Percentiles rank a stretch among this genome's conserved stretches.
phyloP scores from a whole-genome alignment of 2,329 filamentous ascomycete species.

The Sporothrix variecibatus region DNA sequence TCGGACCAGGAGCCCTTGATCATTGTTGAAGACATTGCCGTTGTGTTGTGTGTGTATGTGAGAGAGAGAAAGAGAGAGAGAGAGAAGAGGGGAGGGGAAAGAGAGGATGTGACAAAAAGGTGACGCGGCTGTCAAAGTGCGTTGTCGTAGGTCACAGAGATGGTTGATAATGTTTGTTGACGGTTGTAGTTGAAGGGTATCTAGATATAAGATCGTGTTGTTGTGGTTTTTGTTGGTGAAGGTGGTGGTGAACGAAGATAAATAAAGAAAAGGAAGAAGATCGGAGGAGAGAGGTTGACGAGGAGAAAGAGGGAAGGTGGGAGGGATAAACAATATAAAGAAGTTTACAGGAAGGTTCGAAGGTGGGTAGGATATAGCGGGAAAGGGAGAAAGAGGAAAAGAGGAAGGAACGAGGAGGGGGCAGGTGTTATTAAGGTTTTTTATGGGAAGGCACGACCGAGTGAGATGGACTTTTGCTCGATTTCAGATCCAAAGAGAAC shows the following conservation, averaged over 20 bases:
- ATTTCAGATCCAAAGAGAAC: conserved; percentile 13
- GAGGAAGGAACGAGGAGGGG: conserved; percentile 17
- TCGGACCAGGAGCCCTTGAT: conserved; percentile 68
- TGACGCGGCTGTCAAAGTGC: neutral
- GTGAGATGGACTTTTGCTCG: conserved; percentile 8
- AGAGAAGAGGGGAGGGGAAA: neutral
- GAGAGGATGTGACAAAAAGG: neutral
- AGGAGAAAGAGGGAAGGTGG: neutral
- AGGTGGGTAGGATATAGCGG: neutral
- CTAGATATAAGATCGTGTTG: neutral
- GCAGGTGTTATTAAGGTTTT: conserved; percentile 23
- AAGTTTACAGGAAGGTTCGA: neutral
- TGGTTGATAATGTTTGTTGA: too few relatives aligned
- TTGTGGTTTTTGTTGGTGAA: neutral
- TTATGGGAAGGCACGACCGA: conserved; percentile 18
- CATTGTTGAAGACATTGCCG: neutral
- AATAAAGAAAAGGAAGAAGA: neutral
- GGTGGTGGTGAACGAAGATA: neutral
- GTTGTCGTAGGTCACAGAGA: too few relatives aligned
- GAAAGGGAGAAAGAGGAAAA: neutral
- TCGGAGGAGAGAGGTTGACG: neutral
- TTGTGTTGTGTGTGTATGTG: neutral
- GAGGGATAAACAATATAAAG: conserved; percentile 11
- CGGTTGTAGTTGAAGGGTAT: too few relatives aligned
- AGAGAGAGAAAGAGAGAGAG: neutral